Percentiles rank a stretch among this genome's conserved stretches.
These are phyloP conservation scores for Medakamo hakoo DNA, from an alignment of 139 green algal species.

Conservation along the genomic window DNA sequence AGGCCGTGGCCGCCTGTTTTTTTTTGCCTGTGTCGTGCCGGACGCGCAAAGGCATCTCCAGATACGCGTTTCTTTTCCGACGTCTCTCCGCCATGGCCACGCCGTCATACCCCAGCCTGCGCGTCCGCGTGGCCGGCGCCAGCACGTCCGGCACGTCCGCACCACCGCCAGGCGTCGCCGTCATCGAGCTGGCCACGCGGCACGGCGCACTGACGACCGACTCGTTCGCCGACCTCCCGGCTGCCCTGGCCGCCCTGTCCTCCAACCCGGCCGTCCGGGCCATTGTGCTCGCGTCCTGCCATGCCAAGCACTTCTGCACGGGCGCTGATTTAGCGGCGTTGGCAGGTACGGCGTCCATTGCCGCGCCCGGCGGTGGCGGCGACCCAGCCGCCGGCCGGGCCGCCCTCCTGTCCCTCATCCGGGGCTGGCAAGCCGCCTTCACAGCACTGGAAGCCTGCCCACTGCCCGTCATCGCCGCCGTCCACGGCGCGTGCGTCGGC, in stretches of 20 bases:
- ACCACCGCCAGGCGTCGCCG: too few relatives aligned
- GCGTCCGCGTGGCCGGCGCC: too few relatives aligned
- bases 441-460: constrained; percentile 40
- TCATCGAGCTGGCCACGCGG: too few relatives aligned
- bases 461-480: constrained; percentile 42
- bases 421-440: constrained; percentile 32
- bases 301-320: background rate
- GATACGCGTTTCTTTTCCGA: too few relatives aligned
- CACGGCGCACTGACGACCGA: background rate
- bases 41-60: too few relatives aligned
- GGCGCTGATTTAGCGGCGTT: background rate
- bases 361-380: too few relatives aligned
- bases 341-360: background rate
- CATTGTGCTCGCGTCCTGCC: background rate
- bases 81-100: too few relatives aligned
- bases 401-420: background rate
- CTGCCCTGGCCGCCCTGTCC: background rate
- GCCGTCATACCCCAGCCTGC: too few relatives aligned
- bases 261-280: background rate
- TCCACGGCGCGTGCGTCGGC: constrained; percentile 65
- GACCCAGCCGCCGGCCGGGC: too few relatives aligned
- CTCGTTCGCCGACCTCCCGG: background rate
- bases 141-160: too few relatives aligned
- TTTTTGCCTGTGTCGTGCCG: background rate
- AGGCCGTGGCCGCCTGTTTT: background rate